Conservation (phyloP, 768 basidiomycete genomes). For the Suillus hirtellus region DNA sequence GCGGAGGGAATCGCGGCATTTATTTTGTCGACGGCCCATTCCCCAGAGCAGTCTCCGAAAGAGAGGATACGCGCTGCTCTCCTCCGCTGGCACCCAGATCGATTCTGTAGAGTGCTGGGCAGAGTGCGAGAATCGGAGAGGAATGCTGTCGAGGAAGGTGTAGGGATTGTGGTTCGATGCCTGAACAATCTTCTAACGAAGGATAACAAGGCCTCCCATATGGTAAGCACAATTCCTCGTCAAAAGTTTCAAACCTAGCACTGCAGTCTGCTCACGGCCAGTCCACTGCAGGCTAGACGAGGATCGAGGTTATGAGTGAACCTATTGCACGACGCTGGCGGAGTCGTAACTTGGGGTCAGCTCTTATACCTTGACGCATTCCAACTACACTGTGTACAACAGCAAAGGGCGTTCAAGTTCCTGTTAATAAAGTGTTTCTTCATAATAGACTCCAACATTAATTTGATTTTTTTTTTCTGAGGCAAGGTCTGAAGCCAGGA, state of each 20-base stretch:
- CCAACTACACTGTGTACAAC: background rate
- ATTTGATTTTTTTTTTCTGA: background rate
- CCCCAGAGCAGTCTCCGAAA: slow-evolving; percentile 54
- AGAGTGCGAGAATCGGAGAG: slow-evolving; percentile 56
- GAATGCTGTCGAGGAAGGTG: slow-evolving; percentile 56
- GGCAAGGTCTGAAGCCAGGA: background rate
- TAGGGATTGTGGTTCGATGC: slow-evolving; percentile 64
- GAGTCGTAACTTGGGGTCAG: background rate
- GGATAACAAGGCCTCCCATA: slow-evolving; percentile 25
- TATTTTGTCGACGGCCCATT: slow-evolving; percentile 66
- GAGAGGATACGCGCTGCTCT: slow-evolving; percentile 68
- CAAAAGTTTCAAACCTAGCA: no score
- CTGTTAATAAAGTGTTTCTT: background rate
- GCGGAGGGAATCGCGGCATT: slow-evolving; percentile 57
- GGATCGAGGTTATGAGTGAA: slow-evolving; percentile 2
- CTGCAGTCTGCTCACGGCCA: slow-evolving; percentile 1
- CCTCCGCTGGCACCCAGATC: slow-evolving; percentile 81
- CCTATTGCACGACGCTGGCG: background rate
- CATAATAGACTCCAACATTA: background rate
- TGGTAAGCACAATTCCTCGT: slow-evolving; percentile 18
- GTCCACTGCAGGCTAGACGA: slow-evolving; percentile 21
- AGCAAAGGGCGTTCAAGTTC: background rate
- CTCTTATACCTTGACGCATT: background rate
- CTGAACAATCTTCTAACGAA: slow-evolving; percentile 64
- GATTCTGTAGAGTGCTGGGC: slow-evolving; percentile 58